Evolutionary conservation across 2,329 filamentous ascomycete genomes (phyloP), one percentile per base, ranked within the genome.

Genomic region (Pseudogymnoascus destructans): DNA sequence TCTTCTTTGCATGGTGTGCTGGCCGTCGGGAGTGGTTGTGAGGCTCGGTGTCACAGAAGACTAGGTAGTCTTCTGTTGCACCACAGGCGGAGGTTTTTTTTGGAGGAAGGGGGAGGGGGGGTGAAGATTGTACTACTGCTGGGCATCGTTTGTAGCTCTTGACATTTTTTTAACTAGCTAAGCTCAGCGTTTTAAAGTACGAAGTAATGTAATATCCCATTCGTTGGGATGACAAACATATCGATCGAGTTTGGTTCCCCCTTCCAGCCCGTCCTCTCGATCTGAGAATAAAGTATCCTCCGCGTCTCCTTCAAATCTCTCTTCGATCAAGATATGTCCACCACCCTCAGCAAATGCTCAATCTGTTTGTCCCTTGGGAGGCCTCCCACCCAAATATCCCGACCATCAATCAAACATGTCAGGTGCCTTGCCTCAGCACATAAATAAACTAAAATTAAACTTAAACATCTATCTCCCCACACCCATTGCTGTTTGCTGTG

Each of bases 391-490:
- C 36, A 9, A 49, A 17, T 30, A 52, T 52, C 23, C 3, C 5
- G 23, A 52, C 25, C n/a, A 30, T 52, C 25, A 52, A 52, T 52
- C n/a, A 52, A 52, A 52, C 46, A 52, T 30, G 0, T 2, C 23
- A 17, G 8, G 46, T 52, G 46, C 46, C 46, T 10, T 52, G 23
- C 46, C 46, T 10, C 8, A 52, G 46, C 46, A 52, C 46, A 52
- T 52, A 52, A 27, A 52, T 27, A 52, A 52, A 52, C n/a, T 52
- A 52, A 30, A 52, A 52, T 9, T 52, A 30, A 49, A 52, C 23
- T 52, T 52, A 30, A 52, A 52, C 46, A 52, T 30, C 46, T 6
- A n/a, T 9, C 23, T 1, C 46, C 32, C 32, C 11, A 33, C 17
- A 30, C 2, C 1, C 9, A 17, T 52, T n/a, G 23, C 46, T 10